Evolutionary conservation across 805 yeast species (phyloP).

Genomic region (Monosporozyma solicola): DNA sequence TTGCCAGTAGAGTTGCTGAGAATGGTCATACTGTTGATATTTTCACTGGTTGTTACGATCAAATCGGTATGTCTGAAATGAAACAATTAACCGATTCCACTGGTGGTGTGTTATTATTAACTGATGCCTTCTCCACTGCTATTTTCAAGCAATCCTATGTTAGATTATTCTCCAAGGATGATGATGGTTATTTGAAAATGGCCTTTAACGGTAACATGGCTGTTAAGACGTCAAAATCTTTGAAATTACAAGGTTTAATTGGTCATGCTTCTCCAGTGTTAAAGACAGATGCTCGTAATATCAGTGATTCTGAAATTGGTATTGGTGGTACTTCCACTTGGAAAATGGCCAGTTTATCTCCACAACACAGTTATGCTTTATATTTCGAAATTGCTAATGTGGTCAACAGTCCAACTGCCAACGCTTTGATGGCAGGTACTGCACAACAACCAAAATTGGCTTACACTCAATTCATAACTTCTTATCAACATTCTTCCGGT

Average conservation of each 20-base stretch:
- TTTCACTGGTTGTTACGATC: slow-evolving; percentile 94
- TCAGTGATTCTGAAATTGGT: slow-evolving; percentile 90
- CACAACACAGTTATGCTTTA: slow-evolving; percentile 79
- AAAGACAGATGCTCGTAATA: slow-evolving; percentile 55
- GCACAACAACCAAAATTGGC: slow-evolving; percentile 30
- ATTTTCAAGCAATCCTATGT: slow-evolving; percentile 88
- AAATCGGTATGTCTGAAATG: slow-evolving; percentile 93
- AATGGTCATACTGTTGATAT: slow-evolving; percentile 80
- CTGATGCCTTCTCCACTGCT: slow-evolving; percentile 91
- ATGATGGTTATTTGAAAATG: slow-evolving; percentile 75
- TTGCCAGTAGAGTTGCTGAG: slow-evolving; percentile 62
- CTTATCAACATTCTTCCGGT: slow-evolving; percentile 94
- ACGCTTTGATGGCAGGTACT: slow-evolving; percentile 1
- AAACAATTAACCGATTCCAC: slow-evolving; percentile 73
- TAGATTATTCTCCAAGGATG: slow-evolving; percentile 80
- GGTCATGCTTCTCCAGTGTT: slow-evolving; percentile 82
- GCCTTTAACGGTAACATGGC: slow-evolving; percentile 86
- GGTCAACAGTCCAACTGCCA: slow-evolving; percentile 7
- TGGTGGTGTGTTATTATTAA: slow-evolving; percentile 80
- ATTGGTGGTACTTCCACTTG: slow-evolving; percentile 87
- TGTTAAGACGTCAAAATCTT: slow-evolving; percentile 76
- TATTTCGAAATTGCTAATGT: slow-evolving; percentile 69
- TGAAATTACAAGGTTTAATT: slow-evolving; percentile 85
- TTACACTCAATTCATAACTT: slow-evolving; percentile 77
- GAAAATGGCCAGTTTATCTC: slow-evolving; percentile 76